Conservation (phyloP, 2,329 filamentous ascomycete species). For the Fusarium ramigenum region DNA sequence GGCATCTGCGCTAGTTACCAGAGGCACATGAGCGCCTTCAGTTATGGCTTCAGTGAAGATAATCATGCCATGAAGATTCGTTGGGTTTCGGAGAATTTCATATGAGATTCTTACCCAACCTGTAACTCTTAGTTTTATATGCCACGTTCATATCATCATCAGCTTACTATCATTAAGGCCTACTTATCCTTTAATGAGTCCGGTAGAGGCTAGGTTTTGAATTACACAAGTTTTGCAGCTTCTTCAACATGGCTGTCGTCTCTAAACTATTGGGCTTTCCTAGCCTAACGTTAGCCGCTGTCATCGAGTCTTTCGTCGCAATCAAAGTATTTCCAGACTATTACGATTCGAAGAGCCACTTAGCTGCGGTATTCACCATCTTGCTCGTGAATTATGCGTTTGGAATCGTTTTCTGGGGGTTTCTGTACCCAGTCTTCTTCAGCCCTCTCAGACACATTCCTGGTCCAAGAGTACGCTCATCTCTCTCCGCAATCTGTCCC, state of each 20-base stretch:
- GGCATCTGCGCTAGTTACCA: not conserved
- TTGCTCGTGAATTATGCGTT: constrained; percentile 34
- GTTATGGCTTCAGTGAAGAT: not conserved
- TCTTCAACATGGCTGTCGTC: constrained; percentile 17
- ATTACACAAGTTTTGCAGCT: not conserved
- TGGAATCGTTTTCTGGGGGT: constrained; percentile 25
- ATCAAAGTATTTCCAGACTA: constrained; percentile 42
- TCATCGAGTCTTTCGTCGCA: constrained; percentile 40
- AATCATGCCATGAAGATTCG: not conserved
- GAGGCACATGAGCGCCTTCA: not conserved
- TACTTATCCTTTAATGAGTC: not conserved
- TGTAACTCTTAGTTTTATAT: not conserved
- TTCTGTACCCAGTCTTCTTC: constrained; percentile 33
- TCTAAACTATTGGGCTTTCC: constrained; percentile 29
- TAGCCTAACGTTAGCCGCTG: constrained; percentile 26
- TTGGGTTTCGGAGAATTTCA: not conserved
- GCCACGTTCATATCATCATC: not conserved
- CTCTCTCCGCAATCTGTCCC: not conserved
- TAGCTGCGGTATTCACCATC: constrained; percentile 16
- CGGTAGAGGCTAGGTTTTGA: not conserved
- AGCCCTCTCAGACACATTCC: constrained; percentile 38
- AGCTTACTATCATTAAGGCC: not conserved
- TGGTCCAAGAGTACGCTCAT: constrained; percentile 27
- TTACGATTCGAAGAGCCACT: constrained; percentile 21
- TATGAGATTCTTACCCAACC: not conserved